phyloP scores from a whole-genome alignment of 1,284 basidiomycete species.

The Rhodofomes roseus region DNA sequence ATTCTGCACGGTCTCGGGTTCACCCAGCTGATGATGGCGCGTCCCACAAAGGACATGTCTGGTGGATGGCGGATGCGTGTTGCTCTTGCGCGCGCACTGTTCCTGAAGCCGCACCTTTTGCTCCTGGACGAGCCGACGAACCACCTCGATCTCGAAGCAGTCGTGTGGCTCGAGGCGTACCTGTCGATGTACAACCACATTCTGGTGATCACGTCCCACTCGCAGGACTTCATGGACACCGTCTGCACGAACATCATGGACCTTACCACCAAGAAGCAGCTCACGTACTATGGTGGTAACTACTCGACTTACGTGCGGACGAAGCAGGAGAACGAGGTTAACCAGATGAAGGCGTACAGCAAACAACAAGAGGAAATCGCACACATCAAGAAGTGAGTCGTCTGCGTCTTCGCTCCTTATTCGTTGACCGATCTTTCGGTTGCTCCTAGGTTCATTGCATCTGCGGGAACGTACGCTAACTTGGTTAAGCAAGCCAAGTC shows the following conservation, averaged over 20 bases:
- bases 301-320: slow-evolving; percentile 97
- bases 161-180: slow-evolving; percentile 99
- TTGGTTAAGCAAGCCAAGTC: slow-evolving; percentile 98
- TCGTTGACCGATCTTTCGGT: neutral
- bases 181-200: slow-evolving; percentile 98
- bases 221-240: slow-evolving; percentile 97
- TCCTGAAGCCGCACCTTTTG: slow-evolving; percentile 94
- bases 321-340: slow-evolving; percentile 95
- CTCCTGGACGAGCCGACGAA: slow-evolving; percentile 89
- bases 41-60: slow-evolving; percentile 97
- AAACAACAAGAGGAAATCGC: slow-evolving; percentile 99
- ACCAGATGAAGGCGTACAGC: slow-evolving; percentile 98
- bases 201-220: slow-evolving; percentile 94
- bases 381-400: slow-evolving; percentile 90
- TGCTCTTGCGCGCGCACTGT: slow-evolving; percentile 92
- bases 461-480: slow-evolving; percentile 98
- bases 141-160: slow-evolving; percentile 93
- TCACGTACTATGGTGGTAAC: slow-evolving; percentile 94
- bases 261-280: slow-evolving; percentile 83
- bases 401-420: neutral
- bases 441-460: slow-evolving; percentile 86
- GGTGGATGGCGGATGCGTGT: slow-evolving; percentile 99
- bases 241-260: slow-evolving; percentile 99
- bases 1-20: slow-evolving; percentile 98
- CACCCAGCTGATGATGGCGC: slow-evolving; percentile 88